phyloP scores from a whole-genome alignment of 805 yeast genomes.

The Candida rishiriensis region DNA sequence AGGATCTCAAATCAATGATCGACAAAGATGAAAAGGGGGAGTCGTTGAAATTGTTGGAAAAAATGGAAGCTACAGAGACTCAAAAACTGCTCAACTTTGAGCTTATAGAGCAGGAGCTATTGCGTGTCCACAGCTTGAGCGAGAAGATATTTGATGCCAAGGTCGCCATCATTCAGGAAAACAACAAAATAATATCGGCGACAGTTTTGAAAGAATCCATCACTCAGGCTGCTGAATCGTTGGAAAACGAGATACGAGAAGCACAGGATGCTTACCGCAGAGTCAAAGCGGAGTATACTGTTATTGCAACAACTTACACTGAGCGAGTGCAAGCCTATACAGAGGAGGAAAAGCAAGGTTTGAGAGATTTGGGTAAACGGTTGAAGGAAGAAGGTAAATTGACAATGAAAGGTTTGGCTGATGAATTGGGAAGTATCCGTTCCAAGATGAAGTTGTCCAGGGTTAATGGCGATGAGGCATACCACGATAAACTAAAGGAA shows the following conservation, averaged over 20 bases:
- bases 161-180: constrained; percentile 31
- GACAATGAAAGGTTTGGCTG: constrained; percentile 35
- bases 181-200: constrained; percentile 25
- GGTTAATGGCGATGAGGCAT: constrained; percentile 24
- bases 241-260: constrained; percentile 16
- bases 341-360: too few relatives aligned
- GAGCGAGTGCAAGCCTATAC: too few relatives aligned
- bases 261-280: constrained; percentile 19
- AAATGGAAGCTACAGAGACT: constrained; percentile 10
- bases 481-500: constrained; percentile 29
- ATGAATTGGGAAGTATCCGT: constrained; percentile 37
- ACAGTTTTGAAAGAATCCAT: too few relatives aligned
- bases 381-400: constrained; percentile 33
- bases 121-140: constrained; percentile 26
- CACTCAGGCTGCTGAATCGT: constrained; percentile 15
- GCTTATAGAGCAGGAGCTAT: constrained; percentile 7
- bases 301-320: constrained; percentile 32
- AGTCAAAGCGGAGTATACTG: constrained; percentile 28
- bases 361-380: not conserved
- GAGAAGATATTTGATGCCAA: constrained; percentile 18
- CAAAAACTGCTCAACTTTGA: constrained; percentile 9
- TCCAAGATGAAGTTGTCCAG: constrained; percentile 33
- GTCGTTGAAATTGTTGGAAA: constrained; percentile 8
- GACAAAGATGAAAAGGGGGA: constrained; percentile 12
- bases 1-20: constrained; percentile 4